A percentile compares a stretch with the other conserved stretches of the same genome.
These are phyloP conservation scores for Cucurbita maxima DNA, from an alignment of 306 rosid genomes.

Conservation along the genomic window DNA sequence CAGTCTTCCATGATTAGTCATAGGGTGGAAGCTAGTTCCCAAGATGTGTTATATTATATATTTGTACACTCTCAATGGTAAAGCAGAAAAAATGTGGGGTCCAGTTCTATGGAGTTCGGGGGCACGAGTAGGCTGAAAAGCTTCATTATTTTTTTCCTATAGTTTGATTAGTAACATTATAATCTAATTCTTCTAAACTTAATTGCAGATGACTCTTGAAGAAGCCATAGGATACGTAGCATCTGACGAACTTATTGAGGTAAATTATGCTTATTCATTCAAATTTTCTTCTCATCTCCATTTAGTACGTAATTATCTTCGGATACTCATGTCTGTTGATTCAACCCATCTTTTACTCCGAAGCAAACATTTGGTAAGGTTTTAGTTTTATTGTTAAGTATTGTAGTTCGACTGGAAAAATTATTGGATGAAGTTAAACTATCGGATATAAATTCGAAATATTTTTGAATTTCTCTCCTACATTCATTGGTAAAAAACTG, in stretches of 20 bases:
- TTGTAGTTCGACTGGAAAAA: neutral
- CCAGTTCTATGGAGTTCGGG: neutral
- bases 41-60: neutral
- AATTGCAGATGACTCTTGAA: conserved; percentile 81
- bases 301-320: neutral
- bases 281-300: neutral
- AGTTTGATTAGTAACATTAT: conserved; percentile 7
- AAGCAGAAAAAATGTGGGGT: neutral
- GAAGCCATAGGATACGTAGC: conserved; percentile 97
- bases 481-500: neutral
- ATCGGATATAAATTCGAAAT: neutral
- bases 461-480: neutral
- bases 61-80: neutral
- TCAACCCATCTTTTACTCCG: neutral
- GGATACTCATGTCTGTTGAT: neutral
- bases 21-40: neutral
- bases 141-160: neutral
- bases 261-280: conserved; percentile 12
- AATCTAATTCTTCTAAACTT: conserved; percentile 11
- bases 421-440: neutral
- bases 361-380: neutral
- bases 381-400: neutral
- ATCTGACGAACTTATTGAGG: conserved; percentile 94
- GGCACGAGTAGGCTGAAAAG: neutral
- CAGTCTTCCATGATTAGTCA: neutral